phyloP scores from a whole-genome alignment of 352 stramenopile genomes.

The Vaucheria bursata region DNA sequence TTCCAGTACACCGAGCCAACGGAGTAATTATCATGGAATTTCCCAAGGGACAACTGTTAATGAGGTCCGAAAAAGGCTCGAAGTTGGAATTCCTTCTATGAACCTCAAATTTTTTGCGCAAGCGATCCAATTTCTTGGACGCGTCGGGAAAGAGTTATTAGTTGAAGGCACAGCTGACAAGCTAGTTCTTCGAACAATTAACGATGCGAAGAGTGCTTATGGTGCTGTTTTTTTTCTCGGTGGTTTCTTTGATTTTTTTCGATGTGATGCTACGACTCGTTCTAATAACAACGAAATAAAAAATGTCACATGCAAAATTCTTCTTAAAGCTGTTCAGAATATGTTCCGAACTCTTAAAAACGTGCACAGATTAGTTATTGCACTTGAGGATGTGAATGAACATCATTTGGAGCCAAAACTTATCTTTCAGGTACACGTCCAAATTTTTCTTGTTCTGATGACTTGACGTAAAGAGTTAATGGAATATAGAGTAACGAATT shows the following conservation, averaged over 20 bases:
- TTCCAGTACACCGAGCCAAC: no score
- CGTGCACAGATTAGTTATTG: constrained; percentile 35
- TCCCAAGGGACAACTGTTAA: no score
- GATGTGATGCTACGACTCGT: not conserved
- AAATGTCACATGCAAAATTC: constrained; percentile 43
- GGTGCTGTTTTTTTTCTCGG: constrained; percentile 33
- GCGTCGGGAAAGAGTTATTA: constrained; percentile 42
- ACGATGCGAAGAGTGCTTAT: constrained; percentile 40
- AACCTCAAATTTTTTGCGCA: constrained; percentile 40
- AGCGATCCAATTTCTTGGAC: constrained; percentile 30
- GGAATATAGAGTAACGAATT: no score
- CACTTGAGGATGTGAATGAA: constrained; percentile 39
- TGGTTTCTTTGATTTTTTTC: constrained; percentile 42
- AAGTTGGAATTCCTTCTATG: constrained; percentile 27
- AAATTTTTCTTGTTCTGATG: not conserved
- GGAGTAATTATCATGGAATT: no score
- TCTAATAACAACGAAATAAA: not conserved
- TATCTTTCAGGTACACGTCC: constrained; percentile 20
- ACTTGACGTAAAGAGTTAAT: not conserved
- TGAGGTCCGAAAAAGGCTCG: no score
- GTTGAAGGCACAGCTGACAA: constrained; percentile 42
- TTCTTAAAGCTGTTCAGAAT: constrained; percentile 43
- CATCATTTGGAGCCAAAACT: constrained; percentile 42
- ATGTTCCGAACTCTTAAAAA: constrained; percentile 39
- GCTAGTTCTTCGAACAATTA: constrained; percentile 45